Base-by-base conservation (phyloP, 2,329 filamentous ascomycete species). In the Cytospora paraplurivora region DNA sequence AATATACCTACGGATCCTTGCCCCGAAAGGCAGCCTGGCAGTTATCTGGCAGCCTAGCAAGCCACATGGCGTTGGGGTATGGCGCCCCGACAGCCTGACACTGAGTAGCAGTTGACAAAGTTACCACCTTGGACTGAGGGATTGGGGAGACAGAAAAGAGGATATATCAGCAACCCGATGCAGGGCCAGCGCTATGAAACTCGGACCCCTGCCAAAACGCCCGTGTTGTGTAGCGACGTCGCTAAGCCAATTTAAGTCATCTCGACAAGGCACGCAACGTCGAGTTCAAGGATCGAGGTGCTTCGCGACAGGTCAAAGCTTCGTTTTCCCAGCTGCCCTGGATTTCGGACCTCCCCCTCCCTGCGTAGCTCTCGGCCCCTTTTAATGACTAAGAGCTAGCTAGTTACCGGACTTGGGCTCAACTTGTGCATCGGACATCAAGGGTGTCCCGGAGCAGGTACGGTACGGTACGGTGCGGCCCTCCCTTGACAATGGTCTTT, bases 401-500 rank as follows among this genome's bases (percentile, higher is more conserved):
- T 38, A 60, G 32, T 27, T 35, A 35, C 33, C 37, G n/a, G 21
- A 4, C 10, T 21, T 12, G n/a, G 44, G 8, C 27, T 21, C n/a
- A n/a, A 47, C 21, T 21, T 10, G 21, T 19, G 6, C 41, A 19
- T 47, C 44, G 21, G n/a, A 4, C 44, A 27, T 27, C 27, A 27
- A 27, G 27, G 27, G 27, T 27, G 27, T 47, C n/a, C 44, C 44
- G 21, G 44, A 11, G 17, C 2, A 11, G 35, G 8, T 37, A 10
- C 12, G 44, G n/a, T 8, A 47, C 35, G 35, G n/a, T n/a, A n/a
- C n/a, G n/a, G n/a, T n/a, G n/a, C n/a, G 34, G 35, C 47, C 49
- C 27, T 33, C 38, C 58, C 58, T 61, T 60, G 58, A 54, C 51
- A 55, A 55, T 61, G 10, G 11, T 38, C 38, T 55, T 61, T 53